Base-by-base conservation (phyloP, 176 grass and related monocot genomes). In the Avena atlantica region DNA sequence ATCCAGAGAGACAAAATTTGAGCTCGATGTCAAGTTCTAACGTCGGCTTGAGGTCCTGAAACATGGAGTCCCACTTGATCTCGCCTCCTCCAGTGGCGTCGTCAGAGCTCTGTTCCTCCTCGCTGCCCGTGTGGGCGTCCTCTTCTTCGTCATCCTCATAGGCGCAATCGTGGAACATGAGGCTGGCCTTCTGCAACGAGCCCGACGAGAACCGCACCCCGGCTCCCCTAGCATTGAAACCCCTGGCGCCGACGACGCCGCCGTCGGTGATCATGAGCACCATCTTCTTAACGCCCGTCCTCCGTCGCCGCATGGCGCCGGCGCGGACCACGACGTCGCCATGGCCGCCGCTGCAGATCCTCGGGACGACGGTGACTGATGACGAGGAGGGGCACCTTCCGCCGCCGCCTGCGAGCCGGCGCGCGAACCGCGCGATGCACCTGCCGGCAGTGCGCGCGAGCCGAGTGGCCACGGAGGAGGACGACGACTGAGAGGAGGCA, bases 61-160 rank as follows among this genome's bases (percentile, higher is more conserved):
- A 93, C 91, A 93, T 93, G 42, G 91, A 93, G 76, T 90, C 86
- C 88, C 88, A 93, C 86, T 83, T 90, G 74, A 92, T 89, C 53
- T 89, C 87, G 8, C n/a, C 58, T 47, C 16, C 74, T 4, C 20
- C n/a, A 16, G 14, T 6, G 12, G 2, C 63, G 62, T 0, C 58
- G 57, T 86, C 52, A 12, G 72, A 83, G 72, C 56, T 34, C 56
- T 2, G 34, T 17, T 37, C 80, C 1, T 65, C 84, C 6, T 31
- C 72, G 5, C 12, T 62, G 7, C 21, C 84, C 2, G 6, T 4
- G 34, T 4, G 3, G 34, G 2, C 34, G 34, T 36, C 34, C 34
- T 36, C 34, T 4, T 78, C 85, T 0, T 65, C 64, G 1, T 72
- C 78, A 4, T 83, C 25, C 9, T 88, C 66, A 70, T 83, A 88